A percentile compares a stretch with the other conserved stretches of the same genome.
These are phyloP conservation scores for Parastagonospora nodorum DNA, from an alignment of 2,329 filamentous ascomycete species.

Conservation along the genomic window DNA sequence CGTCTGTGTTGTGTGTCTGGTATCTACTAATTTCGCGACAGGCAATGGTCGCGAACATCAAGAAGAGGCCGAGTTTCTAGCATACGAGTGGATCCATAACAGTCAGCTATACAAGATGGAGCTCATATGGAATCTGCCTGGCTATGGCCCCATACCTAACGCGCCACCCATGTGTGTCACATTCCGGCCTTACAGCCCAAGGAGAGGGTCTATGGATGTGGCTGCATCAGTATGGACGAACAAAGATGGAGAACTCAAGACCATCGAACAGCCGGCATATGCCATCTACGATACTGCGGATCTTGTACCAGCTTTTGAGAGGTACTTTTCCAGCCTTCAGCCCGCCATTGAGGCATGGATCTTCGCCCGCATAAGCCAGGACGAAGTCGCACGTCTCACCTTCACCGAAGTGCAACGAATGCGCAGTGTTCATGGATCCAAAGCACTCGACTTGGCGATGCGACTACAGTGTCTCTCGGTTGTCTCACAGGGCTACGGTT, in stretches of 20 bases:
- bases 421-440: constrained; percentile 23
- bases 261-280: constrained; percentile 40
- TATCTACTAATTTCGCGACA: constrained; percentile 14
- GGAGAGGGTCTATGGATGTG: constrained; percentile 33
- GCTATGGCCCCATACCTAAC: constrained; percentile 35
- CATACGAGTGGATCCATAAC: constrained; percentile 35
- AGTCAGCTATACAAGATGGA: constrained; percentile 36
- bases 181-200: constrained; percentile 35
- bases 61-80: constrained; percentile 38
- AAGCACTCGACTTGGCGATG: constrained; percentile 38
- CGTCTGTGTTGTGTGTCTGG: neutral
- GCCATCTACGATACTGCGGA: constrained; percentile 41
- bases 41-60: constrained; percentile 45
- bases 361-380: constrained; percentile 31
- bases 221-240: constrained; percentile 38
- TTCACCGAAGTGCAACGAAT: constrained; percentile 41
- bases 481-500: constrained; percentile 46
- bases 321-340: constrained; percentile 34
- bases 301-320: constrained; percentile 32
- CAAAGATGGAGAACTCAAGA: constrained; percentile 31
- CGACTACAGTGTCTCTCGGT: constrained; percentile 42
- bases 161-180: constrained; percentile 30
- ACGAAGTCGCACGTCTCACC: constrained; percentile 36
- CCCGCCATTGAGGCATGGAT: constrained; percentile 40
- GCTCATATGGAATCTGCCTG: constrained; percentile 42